phyloP scores from a whole-genome alignment of 2,329 filamentous ascomycete species.

The Colletotrichum musicola region DNA sequence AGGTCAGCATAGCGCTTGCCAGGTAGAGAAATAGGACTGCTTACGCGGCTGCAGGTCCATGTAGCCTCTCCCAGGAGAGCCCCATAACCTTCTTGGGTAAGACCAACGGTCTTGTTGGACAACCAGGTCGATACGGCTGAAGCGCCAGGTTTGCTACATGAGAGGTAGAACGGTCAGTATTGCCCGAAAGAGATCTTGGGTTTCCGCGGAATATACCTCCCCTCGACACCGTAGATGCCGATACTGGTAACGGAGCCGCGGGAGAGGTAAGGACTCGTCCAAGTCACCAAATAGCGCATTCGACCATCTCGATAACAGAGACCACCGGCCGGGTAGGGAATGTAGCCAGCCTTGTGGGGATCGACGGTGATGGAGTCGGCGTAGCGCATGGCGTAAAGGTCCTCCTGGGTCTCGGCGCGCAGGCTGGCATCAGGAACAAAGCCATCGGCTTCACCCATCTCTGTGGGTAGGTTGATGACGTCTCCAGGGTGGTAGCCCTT shows the following conservation, averaged over 20 bases:
- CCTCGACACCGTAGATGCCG: constrained; percentile 59
- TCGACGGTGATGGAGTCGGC: constrained; percentile 62
- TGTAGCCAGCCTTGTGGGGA: constrained; percentile 61
- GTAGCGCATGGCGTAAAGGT: constrained; percentile 53
- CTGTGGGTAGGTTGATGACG: constrained; percentile 44
- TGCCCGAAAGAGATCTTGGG: not conserved
- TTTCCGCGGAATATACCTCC: constrained; percentile 46
- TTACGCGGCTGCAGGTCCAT: constrained; percentile 57
- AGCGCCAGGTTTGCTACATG: constrained; percentile 58
- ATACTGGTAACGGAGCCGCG: constrained; percentile 55
- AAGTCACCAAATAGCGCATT: constrained; percentile 57
- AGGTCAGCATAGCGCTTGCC: not conserved
- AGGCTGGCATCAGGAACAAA: constrained; percentile 52
- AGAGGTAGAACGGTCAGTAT: not conserved
- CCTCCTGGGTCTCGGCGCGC: constrained; percentile 51
- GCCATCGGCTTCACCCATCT: constrained; percentile 44
- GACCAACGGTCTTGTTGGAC: constrained; percentile 57
- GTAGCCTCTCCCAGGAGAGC: constrained; percentile 56
- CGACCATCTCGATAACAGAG: constrained; percentile 58
- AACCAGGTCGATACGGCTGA: constrained; percentile 59
- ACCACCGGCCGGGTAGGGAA: constrained; percentile 59
- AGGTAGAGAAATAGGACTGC: not conserved
- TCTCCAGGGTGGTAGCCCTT: constrained; percentile 46
- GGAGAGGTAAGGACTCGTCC: constrained; percentile 56
- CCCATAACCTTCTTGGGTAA: constrained; percentile 56